phyloP scores from a whole-genome alignment of 768 basidiomycete species.

The Lactarius vividus region DNA sequence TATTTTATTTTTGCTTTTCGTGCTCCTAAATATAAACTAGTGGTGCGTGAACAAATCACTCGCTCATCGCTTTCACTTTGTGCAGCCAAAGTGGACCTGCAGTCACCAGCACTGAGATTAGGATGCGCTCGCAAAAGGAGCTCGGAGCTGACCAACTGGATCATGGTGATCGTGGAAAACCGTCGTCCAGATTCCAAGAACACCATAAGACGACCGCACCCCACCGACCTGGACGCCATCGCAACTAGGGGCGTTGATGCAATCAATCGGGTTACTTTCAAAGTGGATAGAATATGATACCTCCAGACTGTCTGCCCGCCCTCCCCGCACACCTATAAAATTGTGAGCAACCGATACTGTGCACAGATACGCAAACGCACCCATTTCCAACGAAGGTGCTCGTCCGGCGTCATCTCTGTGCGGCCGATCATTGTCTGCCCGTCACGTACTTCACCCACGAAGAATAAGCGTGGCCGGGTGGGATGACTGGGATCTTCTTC shows the following conservation, averaged over 20 bases:
- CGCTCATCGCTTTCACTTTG: slow-evolving; percentile 23
- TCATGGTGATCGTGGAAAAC: slow-evolving; percentile 45
- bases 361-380: slow-evolving; percentile 39
- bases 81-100: slow-evolving; percentile 36
- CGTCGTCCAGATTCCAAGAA: slow-evolving; percentile 55
- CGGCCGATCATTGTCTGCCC: slow-evolving; percentile 48
- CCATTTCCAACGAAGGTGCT: slow-evolving; percentile 61
- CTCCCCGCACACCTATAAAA: slow-evolving; percentile 18
- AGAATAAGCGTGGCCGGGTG: slow-evolving; percentile 51
- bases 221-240: slow-evolving; percentile 62
- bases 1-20: not conserved
- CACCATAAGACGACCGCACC: slow-evolving; percentile 55
- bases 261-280: slow-evolving; percentile 33
- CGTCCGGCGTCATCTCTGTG: slow-evolving; percentile 55
- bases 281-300: slow-evolving; percentile 29
- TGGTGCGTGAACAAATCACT: not conserved
- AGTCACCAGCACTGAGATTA: not conserved
- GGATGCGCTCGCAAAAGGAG: not conserved
- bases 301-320: slow-evolving; percentile 34
- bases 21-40: slow-evolving; percentile 5
- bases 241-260: slow-evolving; percentile 41
- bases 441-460: slow-evolving; percentile 51
- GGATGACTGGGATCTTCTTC: slow-evolving; percentile 49
- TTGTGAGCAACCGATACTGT: not conserved
- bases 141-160: slow-evolving; percentile 43